A percentile compares a stretch with the other conserved stretches of the same genome.
Evolutionary conservation across 768 basidiomycete species (phyloP).

Genomic region (Mycena polygramma): DNA sequence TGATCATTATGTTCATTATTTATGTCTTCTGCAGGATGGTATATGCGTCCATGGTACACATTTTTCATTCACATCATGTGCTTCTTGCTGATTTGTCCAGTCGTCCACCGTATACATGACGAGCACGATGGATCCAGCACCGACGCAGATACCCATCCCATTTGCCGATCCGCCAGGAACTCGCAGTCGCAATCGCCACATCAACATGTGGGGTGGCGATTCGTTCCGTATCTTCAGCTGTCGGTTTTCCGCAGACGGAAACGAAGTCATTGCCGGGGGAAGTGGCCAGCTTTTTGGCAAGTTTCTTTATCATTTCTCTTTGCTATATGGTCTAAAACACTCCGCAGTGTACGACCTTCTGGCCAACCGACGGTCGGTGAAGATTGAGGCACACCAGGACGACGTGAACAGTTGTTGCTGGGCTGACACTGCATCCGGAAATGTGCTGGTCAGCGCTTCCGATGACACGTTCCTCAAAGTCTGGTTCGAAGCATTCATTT

Average conservation of each 20-base stretch:
- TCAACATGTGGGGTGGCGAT: slow-evolving; percentile 51
- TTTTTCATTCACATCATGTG: slow-evolving; percentile 2
- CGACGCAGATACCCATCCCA: slow-evolving; percentile 71
- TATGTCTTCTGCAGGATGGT: slow-evolving; percentile 72
- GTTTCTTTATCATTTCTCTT: slow-evolving; percentile 11
- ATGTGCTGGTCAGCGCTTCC: slow-evolving; percentile 94
- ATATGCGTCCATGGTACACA: slow-evolving; percentile 87
- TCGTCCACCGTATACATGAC: slow-evolving; percentile 82
- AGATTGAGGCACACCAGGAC: slow-evolving; percentile 87
- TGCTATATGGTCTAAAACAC: slow-evolving; percentile 13
- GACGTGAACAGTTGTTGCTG: slow-evolving; percentile 98
- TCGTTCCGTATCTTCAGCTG: slow-evolving; percentile 91
- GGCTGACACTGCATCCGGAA: slow-evolving; percentile 93
- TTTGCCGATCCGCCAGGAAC: slow-evolving; percentile 60
- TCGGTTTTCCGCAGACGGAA: slow-evolving; percentile 95
- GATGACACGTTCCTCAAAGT: slow-evolving; percentile 97
- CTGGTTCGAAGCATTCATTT: slow-evolving; percentile 73
- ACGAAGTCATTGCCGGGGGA: slow-evolving; percentile 95
- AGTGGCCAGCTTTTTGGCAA: slow-evolving; percentile 84
- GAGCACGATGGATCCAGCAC: slow-evolving; percentile 72
- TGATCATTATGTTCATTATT: slow-evolving; percentile 4
- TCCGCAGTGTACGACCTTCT: slow-evolving; percentile 89
- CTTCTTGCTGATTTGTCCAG: slow-evolving; percentile 51
- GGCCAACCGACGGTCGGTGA: slow-evolving; percentile 82
- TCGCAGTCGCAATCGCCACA: slow-evolving; percentile 39